Percentiles rank a stretch among this genome's conserved stretches.
phyloP scores from a whole-genome alignment of 257 asterid species.

The Forsythia viridissima region DNA sequence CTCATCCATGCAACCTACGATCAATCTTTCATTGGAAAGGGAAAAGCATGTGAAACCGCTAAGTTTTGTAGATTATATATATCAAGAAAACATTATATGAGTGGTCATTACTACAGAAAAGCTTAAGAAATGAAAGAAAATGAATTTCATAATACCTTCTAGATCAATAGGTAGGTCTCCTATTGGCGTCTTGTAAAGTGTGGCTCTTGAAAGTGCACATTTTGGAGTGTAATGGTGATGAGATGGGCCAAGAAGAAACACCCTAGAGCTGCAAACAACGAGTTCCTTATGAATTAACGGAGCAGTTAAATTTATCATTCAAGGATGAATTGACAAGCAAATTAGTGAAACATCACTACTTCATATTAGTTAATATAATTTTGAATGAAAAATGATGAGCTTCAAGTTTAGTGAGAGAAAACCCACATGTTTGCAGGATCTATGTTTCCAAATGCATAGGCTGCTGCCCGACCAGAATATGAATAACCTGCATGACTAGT shows the following conservation, averaged over 20 bases:
- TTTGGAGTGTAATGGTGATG: slow-evolving; percentile 90
- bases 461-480: slow-evolving; percentile 97
- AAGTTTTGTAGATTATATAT: not conserved
- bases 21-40: not conserved
- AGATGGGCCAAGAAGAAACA: slow-evolving; percentile 97
- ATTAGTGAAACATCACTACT: not conserved
- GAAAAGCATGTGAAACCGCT: not conserved
- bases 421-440: slow-evolving; percentile 78
- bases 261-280: slow-evolving; percentile 69
- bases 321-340: not conserved
- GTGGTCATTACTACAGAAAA: not conserved
- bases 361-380: not conserved
- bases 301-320: slow-evolving; percentile 6
- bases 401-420: not conserved
- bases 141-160: slow-evolving; percentile 56
- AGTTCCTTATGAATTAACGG: not conserved
- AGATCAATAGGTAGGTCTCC: slow-evolving; percentile 92
- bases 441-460: slow-evolving; percentile 94
- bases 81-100: not conserved
- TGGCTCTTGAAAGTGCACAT: slow-evolving; percentile 90
- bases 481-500: slow-evolving; percentile 99
- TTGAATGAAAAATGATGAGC: not conserved
- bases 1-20: not conserved
- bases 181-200: slow-evolving; percentile 83
- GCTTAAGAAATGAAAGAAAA: slow-evolving; percentile 8